Base-by-base conservation (phyloP, 148 eudicot genomes). In the Dianthus caryophyllus region DNA sequence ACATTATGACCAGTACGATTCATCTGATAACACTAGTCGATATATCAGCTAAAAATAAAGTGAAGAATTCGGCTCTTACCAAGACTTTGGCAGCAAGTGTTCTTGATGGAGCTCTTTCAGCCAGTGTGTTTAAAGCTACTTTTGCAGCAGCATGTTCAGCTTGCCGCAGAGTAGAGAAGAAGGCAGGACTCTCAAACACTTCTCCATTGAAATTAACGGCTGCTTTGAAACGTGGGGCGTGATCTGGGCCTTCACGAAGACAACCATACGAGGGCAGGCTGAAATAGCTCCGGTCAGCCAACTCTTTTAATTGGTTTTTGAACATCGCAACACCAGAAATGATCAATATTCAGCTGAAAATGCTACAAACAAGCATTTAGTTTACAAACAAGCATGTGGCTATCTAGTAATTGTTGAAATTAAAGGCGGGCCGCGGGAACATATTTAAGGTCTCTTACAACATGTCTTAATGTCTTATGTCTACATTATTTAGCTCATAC, bases 61-160 rank as follows among this genome's bases (percentile, higher is more conserved):
- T 46, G n/a, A 54, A 16, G 36, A 22, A 33, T 8, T 25, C 51
- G n/a, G 18, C n/a, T 18, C 77, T 51, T 56, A 84, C 87, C 82
- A 84, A 56, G 55, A 84, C 79, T 76, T 71, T 78, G 64, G 87
- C 80, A 39, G 84, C 87, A 61, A 84, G 82, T 22, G 75, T 67
- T 68, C 72, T 80, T 10, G 87, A 84, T 52, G 87, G 87, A 17
- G 80, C 87, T 66, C 84, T 73, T 18, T 71, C 65, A 26, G 87
- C 80, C 48, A 83, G 71, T 26, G 80, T 78, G 69, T 70, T 79
- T 55, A 85, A 60, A 61, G 90, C 90, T 44, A 83, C 76, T 75
- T 85, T 81, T 20, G 90, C 90, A 64, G 90, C 90, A 27, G 90
- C 83, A 79, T 80, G 79, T 68, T 83, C 87, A 55, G 90, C 90